These are phyloP conservation scores for Penicillium mononematosum DNA, from an alignment of 495 filamentous ascomycete genomes.

Conservation along the genomic window DNA sequence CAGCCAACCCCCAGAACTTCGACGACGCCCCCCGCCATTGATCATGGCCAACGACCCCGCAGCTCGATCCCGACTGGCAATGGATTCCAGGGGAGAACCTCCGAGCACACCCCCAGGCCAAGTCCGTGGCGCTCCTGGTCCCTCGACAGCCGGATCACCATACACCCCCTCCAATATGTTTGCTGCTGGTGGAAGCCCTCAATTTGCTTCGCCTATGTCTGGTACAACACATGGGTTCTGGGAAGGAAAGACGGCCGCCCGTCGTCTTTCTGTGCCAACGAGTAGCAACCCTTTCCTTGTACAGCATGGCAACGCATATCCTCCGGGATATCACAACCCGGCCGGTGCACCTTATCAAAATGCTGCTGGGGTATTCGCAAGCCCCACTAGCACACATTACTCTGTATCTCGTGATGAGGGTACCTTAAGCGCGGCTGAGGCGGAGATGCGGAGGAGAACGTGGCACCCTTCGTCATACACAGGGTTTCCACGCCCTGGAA, in stretches of 20 bases:
- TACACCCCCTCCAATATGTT: constrained; percentile 58
- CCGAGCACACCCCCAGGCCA: constrained; percentile 51
- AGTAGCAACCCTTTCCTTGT: constrained; percentile 71
- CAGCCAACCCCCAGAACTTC: constrained; percentile 57
- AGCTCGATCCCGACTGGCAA: constrained; percentile 54
- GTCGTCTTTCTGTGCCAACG: constrained; percentile 79
- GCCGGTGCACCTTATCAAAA: constrained; percentile 53
- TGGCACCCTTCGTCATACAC: constrained; percentile 83
- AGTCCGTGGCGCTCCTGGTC: constrained; percentile 41
- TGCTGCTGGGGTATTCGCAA: constrained; percentile 59
- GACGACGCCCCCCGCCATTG: constrained; percentile 74
- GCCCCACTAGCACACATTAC: constrained; percentile 69
- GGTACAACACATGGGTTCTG: constrained; percentile 68
- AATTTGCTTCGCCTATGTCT: constrained; percentile 70
- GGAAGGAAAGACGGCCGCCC: constrained; percentile 65
- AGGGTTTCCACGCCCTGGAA: constrained; percentile 57
- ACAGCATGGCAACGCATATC: constrained; percentile 54
- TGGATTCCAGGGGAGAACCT: constrained; percentile 58
- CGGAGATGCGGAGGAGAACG: constrained; percentile 77
- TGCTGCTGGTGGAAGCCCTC: constrained; percentile 70
- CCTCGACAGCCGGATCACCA: constrained; percentile 67
- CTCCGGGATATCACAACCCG: constrained; percentile 52
- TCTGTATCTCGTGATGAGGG: constrained; percentile 65
- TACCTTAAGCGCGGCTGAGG: constrained; percentile 58
- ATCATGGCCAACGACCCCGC: constrained; percentile 75